Conservation (phyloP, 129 eudicot genomes). For the Pulicaria dysenterica region DNA sequence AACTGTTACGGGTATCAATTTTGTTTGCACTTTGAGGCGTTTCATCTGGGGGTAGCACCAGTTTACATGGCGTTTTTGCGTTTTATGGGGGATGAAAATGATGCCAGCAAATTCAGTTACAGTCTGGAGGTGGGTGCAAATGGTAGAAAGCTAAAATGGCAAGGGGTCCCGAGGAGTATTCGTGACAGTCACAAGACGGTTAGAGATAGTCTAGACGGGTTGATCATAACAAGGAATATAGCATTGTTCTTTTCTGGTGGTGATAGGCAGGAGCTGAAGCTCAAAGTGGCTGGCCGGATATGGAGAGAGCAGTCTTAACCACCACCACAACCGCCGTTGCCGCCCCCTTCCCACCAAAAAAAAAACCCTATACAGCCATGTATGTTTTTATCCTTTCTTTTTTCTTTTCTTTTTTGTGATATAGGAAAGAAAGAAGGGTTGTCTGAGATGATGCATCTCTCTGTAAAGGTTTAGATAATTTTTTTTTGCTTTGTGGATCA, state of each 20-base stretch:
- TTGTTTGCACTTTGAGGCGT: slow-evolving; percentile 78
- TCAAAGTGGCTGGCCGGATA: slow-evolving; percentile 69
- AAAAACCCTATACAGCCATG: slow-evolving; percentile 7
- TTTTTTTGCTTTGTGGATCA: slow-evolving; percentile 34
- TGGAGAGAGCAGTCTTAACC: slow-evolving; percentile 55
- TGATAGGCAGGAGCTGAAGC: slow-evolving; percentile 62
- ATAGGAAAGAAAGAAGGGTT: slow-evolving; percentile 41
- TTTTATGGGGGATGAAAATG: slow-evolving; percentile 71
- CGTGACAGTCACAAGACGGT: slow-evolving; percentile 65
- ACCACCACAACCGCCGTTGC: neutral
- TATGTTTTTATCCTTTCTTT: slow-evolving; percentile 12
- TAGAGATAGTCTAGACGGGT: slow-evolving; percentile 63
- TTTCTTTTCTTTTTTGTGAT: slow-evolving; percentile 14
- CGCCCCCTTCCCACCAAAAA: neutral
- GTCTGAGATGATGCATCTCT: slow-evolving; percentile 26
- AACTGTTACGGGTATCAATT: slow-evolving; percentile 67
- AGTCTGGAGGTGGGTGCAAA: slow-evolving; percentile 58
- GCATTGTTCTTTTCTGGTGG: slow-evolving; percentile 72
- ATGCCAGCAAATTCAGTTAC: slow-evolving; percentile 63
- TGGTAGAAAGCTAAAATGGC: slow-evolving; percentile 63
- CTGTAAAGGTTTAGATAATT: slow-evolving; percentile 36
- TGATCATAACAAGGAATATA: slow-evolving; percentile 55
- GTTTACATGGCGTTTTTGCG: slow-evolving; percentile 73
- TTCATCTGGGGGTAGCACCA: slow-evolving; percentile 59
- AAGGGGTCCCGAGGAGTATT: slow-evolving; percentile 71